These are phyloP conservation scores for Rosa persica DNA, from an alignment of 306 rosid genomes.

Conservation along the genomic window DNA sequence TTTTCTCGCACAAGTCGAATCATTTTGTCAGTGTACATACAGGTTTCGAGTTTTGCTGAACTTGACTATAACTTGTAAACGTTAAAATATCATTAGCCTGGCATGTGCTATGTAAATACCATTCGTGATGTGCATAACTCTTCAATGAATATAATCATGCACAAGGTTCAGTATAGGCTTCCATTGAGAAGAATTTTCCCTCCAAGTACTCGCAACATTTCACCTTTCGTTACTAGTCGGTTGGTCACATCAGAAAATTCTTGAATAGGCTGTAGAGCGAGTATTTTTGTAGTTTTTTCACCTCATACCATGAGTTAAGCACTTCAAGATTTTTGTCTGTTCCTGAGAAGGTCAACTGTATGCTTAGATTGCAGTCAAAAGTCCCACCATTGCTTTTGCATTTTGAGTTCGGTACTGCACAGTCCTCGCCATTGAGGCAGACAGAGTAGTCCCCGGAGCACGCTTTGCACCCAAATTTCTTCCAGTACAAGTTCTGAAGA, in stretches of 20 bases:
- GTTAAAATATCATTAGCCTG: neutral
- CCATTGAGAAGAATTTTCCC: neutral
- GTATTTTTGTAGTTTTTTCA: constrained; percentile 52
- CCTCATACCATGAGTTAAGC: constrained; percentile 89
- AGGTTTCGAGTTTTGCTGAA: neutral
- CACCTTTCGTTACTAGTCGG: neutral
- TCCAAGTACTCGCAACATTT: neutral
- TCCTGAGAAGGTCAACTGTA: constrained; percentile 83
- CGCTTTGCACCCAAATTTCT: constrained; percentile 64
- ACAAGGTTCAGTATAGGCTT: neutral
- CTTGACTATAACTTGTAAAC: neutral
- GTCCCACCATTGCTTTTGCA: constrained; percentile 53
- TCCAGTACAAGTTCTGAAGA: constrained; percentile 77
- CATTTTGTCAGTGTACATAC: neutral
- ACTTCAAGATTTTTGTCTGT: constrained; percentile 74
- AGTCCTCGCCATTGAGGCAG: constrained; percentile 66
- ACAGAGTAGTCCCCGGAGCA: constrained; percentile 47
- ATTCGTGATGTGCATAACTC: neutral
- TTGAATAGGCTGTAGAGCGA: constrained; percentile 65
- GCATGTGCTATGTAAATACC: neutral
- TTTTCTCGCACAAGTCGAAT: neutral
- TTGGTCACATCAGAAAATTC: constrained; percentile 25
- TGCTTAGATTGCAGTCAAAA: constrained; percentile 55
- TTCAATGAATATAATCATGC: neutral
- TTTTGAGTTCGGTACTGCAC: constrained; percentile 61